These are phyloP conservation scores for Violaceomyces palustris DNA, from an alignment of 1,284 basidiomycete genomes.

Conservation along the genomic window DNA sequence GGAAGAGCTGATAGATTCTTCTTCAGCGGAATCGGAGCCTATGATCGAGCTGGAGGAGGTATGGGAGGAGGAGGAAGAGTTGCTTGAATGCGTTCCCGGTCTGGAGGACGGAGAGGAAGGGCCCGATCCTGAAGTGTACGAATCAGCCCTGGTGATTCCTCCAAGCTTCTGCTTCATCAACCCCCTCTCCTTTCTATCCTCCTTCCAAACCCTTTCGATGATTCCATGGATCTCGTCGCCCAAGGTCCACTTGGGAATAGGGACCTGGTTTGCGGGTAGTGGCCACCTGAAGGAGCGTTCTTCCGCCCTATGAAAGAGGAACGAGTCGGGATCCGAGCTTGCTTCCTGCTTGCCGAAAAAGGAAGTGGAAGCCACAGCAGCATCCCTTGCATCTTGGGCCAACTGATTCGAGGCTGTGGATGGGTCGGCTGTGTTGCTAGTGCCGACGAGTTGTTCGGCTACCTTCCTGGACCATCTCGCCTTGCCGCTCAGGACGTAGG, in stretches of 20 bases:
- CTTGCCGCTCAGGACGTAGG: neutral
- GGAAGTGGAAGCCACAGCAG: neutral
- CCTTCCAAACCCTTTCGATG: too few relatives aligned
- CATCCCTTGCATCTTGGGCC: neutral
- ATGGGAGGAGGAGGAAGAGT: too few relatives aligned
- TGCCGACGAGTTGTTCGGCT: neutral
- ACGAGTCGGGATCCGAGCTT: too few relatives aligned
- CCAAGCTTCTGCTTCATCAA: too few relatives aligned
- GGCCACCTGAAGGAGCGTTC: neutral
- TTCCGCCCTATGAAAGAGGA: neutral
- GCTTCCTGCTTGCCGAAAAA: neutral
- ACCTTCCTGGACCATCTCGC: neutral
- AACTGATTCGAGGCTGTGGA: neutral
- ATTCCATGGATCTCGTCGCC: neutral
- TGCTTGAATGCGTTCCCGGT: too few relatives aligned
- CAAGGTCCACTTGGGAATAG: neutral
- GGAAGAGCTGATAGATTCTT: too few relatives aligned
- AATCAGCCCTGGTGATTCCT: too few relatives aligned
- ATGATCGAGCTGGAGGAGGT: too few relatives aligned
- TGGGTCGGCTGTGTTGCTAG: neutral
- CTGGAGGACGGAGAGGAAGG: too few relatives aligned
- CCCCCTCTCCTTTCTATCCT: too few relatives aligned
- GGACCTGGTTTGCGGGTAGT: neutral
- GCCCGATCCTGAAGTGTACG: too few relatives aligned
- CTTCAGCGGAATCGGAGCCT: too few relatives aligned